A percentile compares a stretch with the other conserved stretches of the same genome.
Evolutionary conservation across 495 filamentous ascomycete genomes (phyloP).

Genomic region (Xylaria telfairii): DNA sequence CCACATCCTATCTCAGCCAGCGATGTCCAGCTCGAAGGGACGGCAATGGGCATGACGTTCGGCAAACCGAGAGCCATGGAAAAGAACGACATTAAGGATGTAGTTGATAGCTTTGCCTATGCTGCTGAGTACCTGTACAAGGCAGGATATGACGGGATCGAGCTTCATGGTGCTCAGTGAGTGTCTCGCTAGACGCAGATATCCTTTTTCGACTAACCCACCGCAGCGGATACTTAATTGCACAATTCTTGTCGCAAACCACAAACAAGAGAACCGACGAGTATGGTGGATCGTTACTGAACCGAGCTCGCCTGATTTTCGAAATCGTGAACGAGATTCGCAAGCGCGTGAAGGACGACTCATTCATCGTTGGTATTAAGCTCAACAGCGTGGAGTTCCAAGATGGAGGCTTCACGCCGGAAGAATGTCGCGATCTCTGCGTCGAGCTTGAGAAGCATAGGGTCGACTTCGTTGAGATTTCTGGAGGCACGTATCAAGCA

Average conservation of each 20-base stretch:
- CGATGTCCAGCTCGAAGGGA: constrained; percentile 59
- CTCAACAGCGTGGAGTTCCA: constrained; percentile 74
- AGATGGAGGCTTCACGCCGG: constrained; percentile 57
- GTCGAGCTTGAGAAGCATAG: constrained; percentile 56
- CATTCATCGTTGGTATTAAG: constrained; percentile 69
- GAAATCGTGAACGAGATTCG: constrained; percentile 60
- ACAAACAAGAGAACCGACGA: constrained; percentile 67
- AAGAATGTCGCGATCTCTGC: constrained; percentile 62
- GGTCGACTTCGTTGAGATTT: constrained; percentile 73
- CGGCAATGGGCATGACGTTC: constrained; percentile 26
- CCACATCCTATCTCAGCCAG: constrained; percentile 62
- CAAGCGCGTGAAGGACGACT: constrained; percentile 42
- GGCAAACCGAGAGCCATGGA: constrained; percentile 47
- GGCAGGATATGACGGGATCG: constrained; percentile 65
- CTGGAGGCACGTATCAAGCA: constrained; percentile 66
- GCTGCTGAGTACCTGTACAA: constrained; percentile 62
- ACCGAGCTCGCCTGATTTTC: constrained; percentile 61
- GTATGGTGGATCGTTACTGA: constrained; percentile 65
- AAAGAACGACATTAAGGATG: constrained; percentile 54
- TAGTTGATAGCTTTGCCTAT: constrained; percentile 61
- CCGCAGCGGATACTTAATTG: constrained; percentile 64
- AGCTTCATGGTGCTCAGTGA: constrained; percentile 61
- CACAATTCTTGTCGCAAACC: constrained; percentile 66
- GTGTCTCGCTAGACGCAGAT: background rate
- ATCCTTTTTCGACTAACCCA: background rate